Evolutionary conservation across 331 rosid genomes (phyloP).

Genomic region (Acacia pycnantha): DNA sequence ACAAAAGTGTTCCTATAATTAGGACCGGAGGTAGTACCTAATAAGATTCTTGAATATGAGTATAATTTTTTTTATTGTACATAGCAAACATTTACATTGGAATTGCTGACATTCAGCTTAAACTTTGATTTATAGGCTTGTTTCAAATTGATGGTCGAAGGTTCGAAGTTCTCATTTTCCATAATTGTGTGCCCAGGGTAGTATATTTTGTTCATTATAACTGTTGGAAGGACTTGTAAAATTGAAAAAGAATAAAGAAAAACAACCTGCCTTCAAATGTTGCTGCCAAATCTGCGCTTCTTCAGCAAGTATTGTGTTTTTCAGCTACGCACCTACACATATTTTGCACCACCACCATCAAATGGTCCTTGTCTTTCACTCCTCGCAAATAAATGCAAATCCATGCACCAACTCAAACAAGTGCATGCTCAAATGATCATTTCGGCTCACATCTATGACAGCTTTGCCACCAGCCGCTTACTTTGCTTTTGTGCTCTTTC

Average conservation of each 20-base stretch:
- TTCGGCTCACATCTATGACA: slow-evolving; percentile 36
- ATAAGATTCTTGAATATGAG: not conserved
- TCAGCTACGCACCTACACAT: slow-evolving; percentile 3
- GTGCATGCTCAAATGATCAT: slow-evolving; percentile 45
- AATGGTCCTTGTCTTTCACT: slow-evolving; percentile 24
- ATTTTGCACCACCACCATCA: not conserved
- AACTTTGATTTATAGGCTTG: not conserved
- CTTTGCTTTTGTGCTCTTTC: slow-evolving; percentile 42
- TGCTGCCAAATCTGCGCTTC: slow-evolving; percentile 30
- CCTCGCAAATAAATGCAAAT: slow-evolving; percentile 39
- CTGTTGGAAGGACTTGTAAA: not conserved
- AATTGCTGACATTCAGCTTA: not conserved
- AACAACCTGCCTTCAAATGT: not conserved
- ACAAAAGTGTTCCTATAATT: no score
- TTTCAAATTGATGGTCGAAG: not conserved
- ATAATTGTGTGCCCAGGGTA: not conserved
- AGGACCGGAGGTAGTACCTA: no score
- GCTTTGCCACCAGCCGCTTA: slow-evolving; percentile 42
- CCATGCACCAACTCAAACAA: slow-evolving; percentile 37
- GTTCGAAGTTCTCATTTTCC: not conserved
- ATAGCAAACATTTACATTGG: not conserved
- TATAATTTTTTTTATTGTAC: not conserved
- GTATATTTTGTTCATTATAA: not conserved
- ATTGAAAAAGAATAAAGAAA: not conserved
- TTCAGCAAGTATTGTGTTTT: not conserved